Percentiles rank a stretch among this genome's conserved stretches.
Conservation (phyloP, 1,284 basidiomycete genomes). For the Rhodotorula sp. region DNA sequence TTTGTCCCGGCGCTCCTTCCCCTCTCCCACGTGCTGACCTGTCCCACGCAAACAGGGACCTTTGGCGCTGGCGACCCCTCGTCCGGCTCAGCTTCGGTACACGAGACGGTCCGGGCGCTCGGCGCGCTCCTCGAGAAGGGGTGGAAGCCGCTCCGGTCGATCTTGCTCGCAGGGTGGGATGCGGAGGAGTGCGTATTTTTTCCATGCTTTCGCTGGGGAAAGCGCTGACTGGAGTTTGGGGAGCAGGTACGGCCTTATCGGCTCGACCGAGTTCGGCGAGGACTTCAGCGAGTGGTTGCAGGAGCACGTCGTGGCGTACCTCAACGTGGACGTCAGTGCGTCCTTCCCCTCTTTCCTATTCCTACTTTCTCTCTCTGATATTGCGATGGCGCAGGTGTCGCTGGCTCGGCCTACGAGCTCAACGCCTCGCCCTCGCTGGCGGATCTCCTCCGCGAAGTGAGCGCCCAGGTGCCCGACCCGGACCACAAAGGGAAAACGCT, state of each 20-base stretch:
- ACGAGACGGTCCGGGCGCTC: slow-evolving; percentile 80
- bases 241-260: slow-evolving; percentile 70
- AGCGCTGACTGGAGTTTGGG: background rate
- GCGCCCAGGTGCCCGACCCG: slow-evolving; percentile 66
- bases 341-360: background rate
- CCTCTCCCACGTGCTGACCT: background rate
- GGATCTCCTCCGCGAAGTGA: slow-evolving; percentile 67
- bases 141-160: slow-evolving; percentile 86
- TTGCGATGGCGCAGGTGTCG: slow-evolving; percentile 62
- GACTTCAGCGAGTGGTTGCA: slow-evolving; percentile 50
- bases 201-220: too few species aligned
- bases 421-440: slow-evolving; percentile 74
- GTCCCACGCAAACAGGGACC: slow-evolving; percentile 32
- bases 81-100: slow-evolving; percentile 81
- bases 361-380: background rate
- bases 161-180: slow-evolving; percentile 90
- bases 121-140: slow-evolving; percentile 70
- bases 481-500: slow-evolving; percentile 47
- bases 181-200: slow-evolving; percentile 66
- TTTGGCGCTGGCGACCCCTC: slow-evolving; percentile 74
- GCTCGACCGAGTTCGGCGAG: slow-evolving; percentile 60
- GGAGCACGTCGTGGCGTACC: slow-evolving; percentile 68
- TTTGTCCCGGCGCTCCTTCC: background rate
- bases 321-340: slow-evolving; percentile 70
- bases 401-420: slow-evolving; percentile 65